These are phyloP conservation scores for Pelargonium australe DNA, from an alignment of 441 rosid species.

Conservation along the genomic window DNA sequence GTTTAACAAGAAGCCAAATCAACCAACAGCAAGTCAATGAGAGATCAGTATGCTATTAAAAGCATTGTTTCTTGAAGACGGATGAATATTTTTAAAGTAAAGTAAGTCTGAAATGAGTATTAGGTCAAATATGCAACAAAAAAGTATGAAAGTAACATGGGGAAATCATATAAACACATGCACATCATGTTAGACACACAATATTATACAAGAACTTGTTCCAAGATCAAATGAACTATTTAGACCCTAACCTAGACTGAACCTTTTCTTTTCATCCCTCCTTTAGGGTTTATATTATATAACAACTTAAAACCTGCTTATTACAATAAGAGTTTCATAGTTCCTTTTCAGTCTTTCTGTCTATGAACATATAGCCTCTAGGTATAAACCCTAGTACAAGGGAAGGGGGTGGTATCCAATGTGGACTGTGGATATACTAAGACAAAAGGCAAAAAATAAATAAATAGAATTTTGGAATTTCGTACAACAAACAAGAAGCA, in stretches of 20 bases:
- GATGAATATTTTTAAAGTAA: neutral
- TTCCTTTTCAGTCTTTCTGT: no score
- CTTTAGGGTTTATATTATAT: no score
- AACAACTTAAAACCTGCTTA: no score
- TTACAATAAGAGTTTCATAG: no score
- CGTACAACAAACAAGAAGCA: neutral
- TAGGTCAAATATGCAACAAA: neutral
- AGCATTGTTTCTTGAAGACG: neutral
- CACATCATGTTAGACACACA: neutral
- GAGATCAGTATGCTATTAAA: neutral
- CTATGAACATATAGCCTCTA: no score
- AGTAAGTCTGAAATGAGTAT: neutral
- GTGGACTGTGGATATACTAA: no score
- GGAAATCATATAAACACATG: neutral
- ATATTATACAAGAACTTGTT: no score
- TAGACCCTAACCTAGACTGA: no score
- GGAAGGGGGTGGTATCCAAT: no score
- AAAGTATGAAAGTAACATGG: neutral
- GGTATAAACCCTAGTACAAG: no score
- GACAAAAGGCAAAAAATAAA: neutral
- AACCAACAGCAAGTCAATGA: neutral
- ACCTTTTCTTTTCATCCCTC: no score
- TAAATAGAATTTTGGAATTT: neutral
- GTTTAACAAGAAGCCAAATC: neutral
- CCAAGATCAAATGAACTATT: no score